Evolutionary conservation across 768 basidiomycete genomes (phyloP), one percentile per base, ranked within the genome.

Genomic region (Lentinula detonsa): DNA sequence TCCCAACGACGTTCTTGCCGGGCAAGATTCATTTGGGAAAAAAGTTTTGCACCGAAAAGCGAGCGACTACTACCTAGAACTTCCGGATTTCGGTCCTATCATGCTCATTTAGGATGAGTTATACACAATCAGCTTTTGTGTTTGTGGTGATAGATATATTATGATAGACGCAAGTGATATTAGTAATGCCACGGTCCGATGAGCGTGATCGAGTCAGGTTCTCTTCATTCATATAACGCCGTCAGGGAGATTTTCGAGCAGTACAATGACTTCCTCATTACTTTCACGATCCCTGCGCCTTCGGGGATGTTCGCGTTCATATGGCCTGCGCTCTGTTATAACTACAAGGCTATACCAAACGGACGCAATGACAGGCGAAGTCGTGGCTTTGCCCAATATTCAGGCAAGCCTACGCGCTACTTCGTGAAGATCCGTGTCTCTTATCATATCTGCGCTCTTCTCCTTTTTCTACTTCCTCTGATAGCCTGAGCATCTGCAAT

Each of bases 351-450:
- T 59, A 2, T 50, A 48, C 46, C 55, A 57, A 40, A 48, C 46
- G 15, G 81, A 83, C 66, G 70, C 76, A 15, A 80, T 81, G 76
- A 84, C 82, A 16, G 82, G 81, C 46, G 81, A 84, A 69, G 72
- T 76, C 58, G 75, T 74, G 35, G 67, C 75, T 10, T 65, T 73
- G 5, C 77, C 80, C 0, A 82, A 84, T 65, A 81, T 88, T 60
- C 81, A 86, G 70, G 86, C 84, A 60, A 40, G 53, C 48, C n/a
- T 57, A 37, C 31, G 40, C 40, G 56, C 31, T 23, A 7, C 31
- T 51, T 42, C 48, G 16, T 57, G 46, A 28, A 21, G 21, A 34
- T 28, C 48, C 35, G 31, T 23, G 18, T 37, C 13, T 6, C 45
- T 51, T 9, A 50, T 28, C 9, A 48, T 50, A 18, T 39, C 37